Evolutionary conservation across 495 filamentous ascomycete genomes (phyloP), one percentile per base, ranked within the genome.

Genomic region (Chaetomium cochliodes): DNA sequence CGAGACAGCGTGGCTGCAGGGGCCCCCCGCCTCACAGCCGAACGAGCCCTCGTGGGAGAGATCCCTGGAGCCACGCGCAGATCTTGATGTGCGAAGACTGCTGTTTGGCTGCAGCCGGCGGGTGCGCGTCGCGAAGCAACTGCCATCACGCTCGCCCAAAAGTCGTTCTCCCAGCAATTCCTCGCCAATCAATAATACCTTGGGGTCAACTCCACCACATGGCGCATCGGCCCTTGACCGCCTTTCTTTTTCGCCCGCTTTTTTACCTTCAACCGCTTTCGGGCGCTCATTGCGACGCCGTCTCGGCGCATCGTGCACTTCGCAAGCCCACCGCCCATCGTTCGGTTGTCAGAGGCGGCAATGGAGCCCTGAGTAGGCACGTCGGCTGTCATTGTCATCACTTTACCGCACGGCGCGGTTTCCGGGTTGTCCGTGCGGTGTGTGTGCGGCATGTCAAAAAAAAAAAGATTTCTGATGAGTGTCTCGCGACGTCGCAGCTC

Each of bases 41-140:
- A 71, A 65, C 66, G 58, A 65, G 64, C 66, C 46, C 60, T 67
- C 69, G 67, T 69, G 69, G 65, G 65, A 58, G 62, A 67, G 60
- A 75, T 75, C 73, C 73, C 73, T 75, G 73, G 62, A 72, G 73
- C 71, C 73, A 75, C 71, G 73, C 73, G 73, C 71, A 66, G 73
- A 74, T 74, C 73, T 26, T 52, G 49, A 11, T 26, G 49, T 15
- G 22, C 49, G 22, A 52, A 52, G 23, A 15, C 23, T 26, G 49
- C 30, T n/a, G 52, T 54, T 20, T 37, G 33, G 33, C 33, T 37
- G 26, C 26, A 26, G 49, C 52, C 52, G 52, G 52, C 15, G 52
- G 13, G 26, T 41, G 53, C 47, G 47, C 20, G n/a, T 23, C 47
- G 47, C 7, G 23, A 52, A 23, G n/a, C 49, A 52, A 50, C 49